Conservation (phyloP, 495 filamentous ascomycete genomes). For the Amphirosellinia nigrospora region DNA sequence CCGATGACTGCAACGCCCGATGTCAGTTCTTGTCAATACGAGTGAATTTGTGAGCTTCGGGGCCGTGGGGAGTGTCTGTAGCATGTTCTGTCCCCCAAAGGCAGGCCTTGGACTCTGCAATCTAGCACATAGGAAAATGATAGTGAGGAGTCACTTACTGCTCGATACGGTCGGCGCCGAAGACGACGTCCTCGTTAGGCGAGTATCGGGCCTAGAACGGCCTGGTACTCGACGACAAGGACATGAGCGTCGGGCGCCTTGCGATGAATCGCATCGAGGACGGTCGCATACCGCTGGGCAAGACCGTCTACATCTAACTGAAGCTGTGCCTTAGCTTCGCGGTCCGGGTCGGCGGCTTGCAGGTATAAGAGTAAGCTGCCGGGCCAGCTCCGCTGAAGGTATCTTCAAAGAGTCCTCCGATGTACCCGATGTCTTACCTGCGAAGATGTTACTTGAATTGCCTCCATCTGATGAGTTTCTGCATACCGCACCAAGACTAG, state of each 20-base stretch:
- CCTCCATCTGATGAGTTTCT: too few species aligned
- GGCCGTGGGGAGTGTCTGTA: neutral
- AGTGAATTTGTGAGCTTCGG: neutral
- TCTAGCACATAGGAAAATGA: neutral
- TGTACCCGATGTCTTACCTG: conserved; percentile 55
- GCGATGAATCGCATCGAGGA: conserved; percentile 47
- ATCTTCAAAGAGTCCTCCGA: conserved; percentile 48
- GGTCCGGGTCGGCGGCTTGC: conserved; percentile 26
- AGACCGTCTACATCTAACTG: conserved; percentile 36
- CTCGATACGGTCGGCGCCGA: conserved; percentile 43
- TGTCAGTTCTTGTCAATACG: neutral
- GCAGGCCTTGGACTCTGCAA: neutral
- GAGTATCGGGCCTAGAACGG: conserved; percentile 46
- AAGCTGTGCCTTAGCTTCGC: conserved; percentile 10
- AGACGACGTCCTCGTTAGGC: conserved; percentile 42
- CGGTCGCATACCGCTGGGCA: conserved; percentile 37
- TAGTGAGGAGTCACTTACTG: conserved; percentile 18
- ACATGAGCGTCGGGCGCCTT: conserved; percentile 44
- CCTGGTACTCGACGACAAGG: conserved; percentile 53
- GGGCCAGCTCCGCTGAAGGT: conserved; percentile 31
- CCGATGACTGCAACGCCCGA: conserved; percentile 27
- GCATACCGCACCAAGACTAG: conserved; percentile 50
- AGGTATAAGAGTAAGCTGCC: conserved; percentile 28
- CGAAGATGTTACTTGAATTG: too few species aligned
- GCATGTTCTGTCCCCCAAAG: neutral